Evolutionary conservation across 371 early-diverging fungal species (phyloP).

Genomic region (Mucor saturninus): DNA sequence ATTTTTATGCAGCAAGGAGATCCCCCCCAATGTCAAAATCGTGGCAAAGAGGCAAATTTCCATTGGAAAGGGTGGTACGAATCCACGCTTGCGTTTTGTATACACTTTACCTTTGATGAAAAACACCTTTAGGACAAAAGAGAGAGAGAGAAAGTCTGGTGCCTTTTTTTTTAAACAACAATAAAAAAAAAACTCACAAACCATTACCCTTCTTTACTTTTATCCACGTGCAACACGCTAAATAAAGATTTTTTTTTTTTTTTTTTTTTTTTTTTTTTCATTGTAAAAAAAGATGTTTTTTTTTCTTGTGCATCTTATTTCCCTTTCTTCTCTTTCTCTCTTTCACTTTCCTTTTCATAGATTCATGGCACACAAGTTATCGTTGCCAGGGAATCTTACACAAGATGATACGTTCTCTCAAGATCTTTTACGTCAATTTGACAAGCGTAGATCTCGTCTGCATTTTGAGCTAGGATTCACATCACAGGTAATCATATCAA

Average conservation of each 20-base stretch:
- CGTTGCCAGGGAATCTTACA: conserved; percentile 20
- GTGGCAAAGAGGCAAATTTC: too few relatives aligned
- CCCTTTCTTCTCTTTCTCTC: conserved; percentile 1
- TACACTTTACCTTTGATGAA: too few relatives aligned
- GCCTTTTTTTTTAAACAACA: background rate
- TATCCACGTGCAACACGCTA: conserved; percentile 1
- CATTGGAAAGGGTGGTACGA: too few relatives aligned
- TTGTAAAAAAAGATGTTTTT: conserved; percentile 4
- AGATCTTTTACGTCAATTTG: conserved; percentile 48
- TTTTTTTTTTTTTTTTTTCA: background rate
- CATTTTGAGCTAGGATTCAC: conserved; percentile 39
- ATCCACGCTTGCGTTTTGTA: too few relatives aligned
- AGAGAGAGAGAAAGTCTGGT: background rate
- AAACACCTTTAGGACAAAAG: too few relatives aligned
- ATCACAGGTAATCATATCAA: conserved; percentile 28
- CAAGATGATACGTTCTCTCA: conserved; percentile 39
- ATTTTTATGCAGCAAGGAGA: too few relatives aligned
- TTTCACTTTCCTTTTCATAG: background rate
- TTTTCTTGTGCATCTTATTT: background rate
- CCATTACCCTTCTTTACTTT: too few relatives aligned
- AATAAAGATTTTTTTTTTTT: conserved; percentile 2
- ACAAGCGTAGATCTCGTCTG: conserved; percentile 38
- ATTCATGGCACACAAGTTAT: conserved; percentile 22
- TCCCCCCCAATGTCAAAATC: too few relatives aligned
- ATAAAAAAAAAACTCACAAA: background rate